Evolutionary conservation across 306 rosid genomes (phyloP).

Genomic region (Acmispon strigosus): DNA sequence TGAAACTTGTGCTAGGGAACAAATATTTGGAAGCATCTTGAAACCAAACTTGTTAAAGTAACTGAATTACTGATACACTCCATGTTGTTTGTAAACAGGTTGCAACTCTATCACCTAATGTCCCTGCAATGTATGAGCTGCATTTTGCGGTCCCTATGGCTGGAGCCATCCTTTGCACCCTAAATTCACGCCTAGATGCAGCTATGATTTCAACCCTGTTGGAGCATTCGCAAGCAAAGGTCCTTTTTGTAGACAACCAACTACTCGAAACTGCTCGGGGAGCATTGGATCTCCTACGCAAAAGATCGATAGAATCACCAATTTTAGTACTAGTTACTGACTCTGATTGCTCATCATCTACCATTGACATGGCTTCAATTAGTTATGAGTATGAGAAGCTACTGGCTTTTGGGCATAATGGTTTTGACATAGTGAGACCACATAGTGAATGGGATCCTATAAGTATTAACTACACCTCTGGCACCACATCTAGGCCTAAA

Average conservation of each 20-base stretch:
- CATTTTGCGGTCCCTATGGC: conserved; percentile 96
- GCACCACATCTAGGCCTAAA: conserved; percentile 89
- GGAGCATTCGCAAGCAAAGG: conserved; percentile 62
- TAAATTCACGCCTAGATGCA: conserved; percentile 63
- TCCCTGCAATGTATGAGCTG: conserved; percentile 90
- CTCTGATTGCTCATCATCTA: conserved; percentile 21
- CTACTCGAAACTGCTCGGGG: conserved; percentile 45
- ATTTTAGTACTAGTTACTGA: conserved; percentile 52
- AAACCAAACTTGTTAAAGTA: background rate
- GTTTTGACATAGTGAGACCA: conserved; percentile 51
- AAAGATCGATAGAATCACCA: conserved; percentile 32
- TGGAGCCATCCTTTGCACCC: conserved; percentile 69
- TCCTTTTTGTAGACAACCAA: conserved; percentile 68
- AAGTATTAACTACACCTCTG: conserved; percentile 80
- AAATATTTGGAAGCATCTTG: background rate
- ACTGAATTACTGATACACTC: conserved; percentile 4
- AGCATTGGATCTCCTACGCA: conserved; percentile 42
- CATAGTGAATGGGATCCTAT: conserved; percentile 73
- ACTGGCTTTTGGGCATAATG: conserved; percentile 29
- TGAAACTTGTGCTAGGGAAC: background rate
- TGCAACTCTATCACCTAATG: conserved; percentile 71
- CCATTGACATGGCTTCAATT: conserved; percentile 12
- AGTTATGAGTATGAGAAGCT: conserved; percentile 59
- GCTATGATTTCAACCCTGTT: conserved; percentile 46
- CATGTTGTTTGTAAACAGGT: conserved; percentile 46